Conservation (phyloP, 1,139 yeast species). For the Kazachstania sp. region DNA sequence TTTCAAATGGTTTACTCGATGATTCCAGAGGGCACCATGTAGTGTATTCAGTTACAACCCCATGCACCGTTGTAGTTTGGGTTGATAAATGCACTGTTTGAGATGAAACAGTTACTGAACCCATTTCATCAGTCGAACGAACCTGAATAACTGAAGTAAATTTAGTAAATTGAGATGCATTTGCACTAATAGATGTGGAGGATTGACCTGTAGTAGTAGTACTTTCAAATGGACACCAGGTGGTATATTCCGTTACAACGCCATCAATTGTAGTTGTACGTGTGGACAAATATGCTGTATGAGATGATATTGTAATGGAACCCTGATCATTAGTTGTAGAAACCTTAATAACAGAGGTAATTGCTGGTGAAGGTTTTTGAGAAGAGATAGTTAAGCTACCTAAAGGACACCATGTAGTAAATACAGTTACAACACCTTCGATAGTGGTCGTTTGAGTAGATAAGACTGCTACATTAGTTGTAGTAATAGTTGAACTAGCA, state of each 20-base stretch:
- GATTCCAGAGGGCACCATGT: too few species aligned
- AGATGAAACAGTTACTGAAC: not conserved
- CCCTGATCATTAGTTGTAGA: conserved; percentile 5
- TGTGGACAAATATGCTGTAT: conserved; percentile 7
- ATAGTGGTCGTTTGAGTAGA: conserved; percentile 36
- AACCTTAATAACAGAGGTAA: not conserved
- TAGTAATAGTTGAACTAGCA: not conserved
- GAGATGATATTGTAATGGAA: not conserved
- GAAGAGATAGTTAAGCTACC: not conserved
- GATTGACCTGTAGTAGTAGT: not conserved
- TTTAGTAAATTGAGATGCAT: not conserved
- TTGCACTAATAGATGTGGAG: not conserved
- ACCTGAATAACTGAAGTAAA: not conserved
- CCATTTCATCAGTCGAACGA: not conserved
- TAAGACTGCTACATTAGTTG: conserved; percentile 20
- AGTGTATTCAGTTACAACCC: too few species aligned
- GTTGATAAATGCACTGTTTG: not conserved
- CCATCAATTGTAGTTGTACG: conserved; percentile 10
- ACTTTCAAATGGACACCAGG: conserved; percentile 36
- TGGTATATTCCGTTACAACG: conserved; percentile 27
- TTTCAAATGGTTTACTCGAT: too few species aligned
- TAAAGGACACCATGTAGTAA: conserved; percentile 44
- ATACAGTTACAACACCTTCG: conserved; percentile 37
- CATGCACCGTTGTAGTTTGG: not conserved
- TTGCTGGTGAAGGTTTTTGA: not conserved